phyloP scores from a whole-genome alignment of 1,139 yeast species.

The Nadsonia starkeyi-henricii region DNA sequence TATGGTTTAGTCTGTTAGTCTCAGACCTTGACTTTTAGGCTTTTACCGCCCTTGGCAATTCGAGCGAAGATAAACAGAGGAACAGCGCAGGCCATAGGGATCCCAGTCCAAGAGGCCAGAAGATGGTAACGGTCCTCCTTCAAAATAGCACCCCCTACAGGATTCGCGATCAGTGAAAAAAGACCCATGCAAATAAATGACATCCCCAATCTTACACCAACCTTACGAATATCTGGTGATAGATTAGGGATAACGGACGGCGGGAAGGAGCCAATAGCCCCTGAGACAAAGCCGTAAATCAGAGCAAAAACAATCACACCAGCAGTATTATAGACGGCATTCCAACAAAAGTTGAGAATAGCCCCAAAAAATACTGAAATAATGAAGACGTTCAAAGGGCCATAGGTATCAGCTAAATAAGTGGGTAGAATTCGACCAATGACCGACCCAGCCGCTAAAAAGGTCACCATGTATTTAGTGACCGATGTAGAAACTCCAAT shows the following conservation, averaged over 20 bases:
- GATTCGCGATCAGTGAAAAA: constrained; percentile 5
- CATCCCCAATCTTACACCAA: constrained; percentile 4
- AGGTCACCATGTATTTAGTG: constrained; percentile 23
- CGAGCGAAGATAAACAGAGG: not conserved
- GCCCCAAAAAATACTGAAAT: constrained; percentile 18
- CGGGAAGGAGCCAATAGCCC: constrained; percentile 6
- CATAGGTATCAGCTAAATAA: constrained; percentile 31
- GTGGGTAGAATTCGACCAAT: constrained; percentile 38
- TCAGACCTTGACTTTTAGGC: not conserved
- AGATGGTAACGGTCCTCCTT: constrained; percentile 1
- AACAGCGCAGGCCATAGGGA: constrained; percentile 2
- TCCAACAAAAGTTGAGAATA: constrained; percentile 4
- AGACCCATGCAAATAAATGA: constrained; percentile 5
- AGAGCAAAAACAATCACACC: constrained; percentile 4
- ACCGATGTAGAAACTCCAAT: constrained; percentile 2
- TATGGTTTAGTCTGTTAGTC: not conserved
- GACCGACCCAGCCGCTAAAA: constrained; percentile 33
- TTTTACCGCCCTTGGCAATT: not conserved
- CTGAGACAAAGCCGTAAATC: constrained; percentile 5
- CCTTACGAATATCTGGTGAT: constrained; percentile 4
- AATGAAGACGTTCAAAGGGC: constrained; percentile 29
- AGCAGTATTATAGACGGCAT: constrained; percentile 1
- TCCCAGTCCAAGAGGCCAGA: constrained; percentile 5
- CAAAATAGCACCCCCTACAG: constrained; percentile 4
- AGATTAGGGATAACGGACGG: constrained; percentile 5